These are phyloP conservation scores for Albophoma yamanashiensis DNA, from an alignment of 2,329 filamentous ascomycete species.

Conservation along the genomic window DNA sequence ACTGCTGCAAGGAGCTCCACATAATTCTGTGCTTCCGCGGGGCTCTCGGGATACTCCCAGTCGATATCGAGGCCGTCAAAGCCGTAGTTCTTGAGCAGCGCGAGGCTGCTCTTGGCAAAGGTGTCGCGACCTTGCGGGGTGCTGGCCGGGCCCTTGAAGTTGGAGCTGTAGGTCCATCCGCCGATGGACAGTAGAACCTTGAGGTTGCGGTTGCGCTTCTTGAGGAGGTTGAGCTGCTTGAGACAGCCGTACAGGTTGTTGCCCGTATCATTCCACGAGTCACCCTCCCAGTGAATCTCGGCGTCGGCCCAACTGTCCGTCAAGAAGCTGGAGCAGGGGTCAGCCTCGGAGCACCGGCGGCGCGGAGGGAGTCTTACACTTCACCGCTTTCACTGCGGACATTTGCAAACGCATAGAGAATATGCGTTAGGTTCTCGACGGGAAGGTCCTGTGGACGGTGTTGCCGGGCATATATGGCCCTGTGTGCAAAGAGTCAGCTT, in stretches of 20 bases:
- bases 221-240: slow-evolving; percentile 80
- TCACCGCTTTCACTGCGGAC: slow-evolving; percentile 69
- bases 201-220: slow-evolving; percentile 69
- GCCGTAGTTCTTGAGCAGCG: slow-evolving; percentile 68
- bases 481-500: slow-evolving; percentile 11
- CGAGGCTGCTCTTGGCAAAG: slow-evolving; percentile 67
- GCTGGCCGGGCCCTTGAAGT: slow-evolving; percentile 68
- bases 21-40: slow-evolving; percentile 43
- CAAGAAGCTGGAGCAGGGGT: slow-evolving; percentile 25
- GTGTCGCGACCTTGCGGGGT: slow-evolving; percentile 55
- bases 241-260: slow-evolving; percentile 81
- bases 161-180: slow-evolving; percentile 84
- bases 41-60: slow-evolving; percentile 54
- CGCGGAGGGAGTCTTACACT: slow-evolving; percentile 37
- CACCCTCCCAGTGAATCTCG: slow-evolving; percentile 64
- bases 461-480: slow-evolving; percentile 79
- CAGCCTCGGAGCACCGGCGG: not conserved
- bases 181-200: slow-evolving; percentile 82
- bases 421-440: slow-evolving; percentile 70
- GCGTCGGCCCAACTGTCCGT: slow-evolving; percentile 56
- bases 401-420: slow-evolving; percentile 88
- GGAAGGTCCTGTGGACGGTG: slow-evolving; percentile 80
- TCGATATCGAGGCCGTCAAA: slow-evolving; percentile 64
- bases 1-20: slow-evolving; percentile 48
- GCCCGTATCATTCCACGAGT: slow-evolving; percentile 60